Evolutionary conservation across 1,284 basidiomycete species (phyloP).

Genomic region (Apiotrichum porosum): DNA sequence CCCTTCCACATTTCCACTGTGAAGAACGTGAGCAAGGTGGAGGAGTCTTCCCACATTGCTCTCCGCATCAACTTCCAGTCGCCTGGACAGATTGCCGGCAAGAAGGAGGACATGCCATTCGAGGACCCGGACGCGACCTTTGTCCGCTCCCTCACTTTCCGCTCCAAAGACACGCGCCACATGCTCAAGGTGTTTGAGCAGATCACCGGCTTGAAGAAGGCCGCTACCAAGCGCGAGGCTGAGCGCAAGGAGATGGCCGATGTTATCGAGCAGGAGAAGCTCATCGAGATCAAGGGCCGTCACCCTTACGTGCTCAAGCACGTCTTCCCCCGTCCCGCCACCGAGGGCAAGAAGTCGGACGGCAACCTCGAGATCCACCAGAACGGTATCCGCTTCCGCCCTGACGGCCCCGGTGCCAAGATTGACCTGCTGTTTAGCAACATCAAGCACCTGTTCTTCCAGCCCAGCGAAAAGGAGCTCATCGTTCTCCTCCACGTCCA

Average conservation of each 20-base stretch:
- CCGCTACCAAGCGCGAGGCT: slow-evolving; percentile 92
- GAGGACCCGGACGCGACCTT: slow-evolving; percentile 97
- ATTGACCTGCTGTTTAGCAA: slow-evolving; percentile 95
- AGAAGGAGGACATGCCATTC: slow-evolving; percentile 99
- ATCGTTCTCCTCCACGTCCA: slow-evolving; percentile 93
- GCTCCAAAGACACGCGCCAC: slow-evolving; percentile 81
- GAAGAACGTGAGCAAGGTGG: slow-evolving; percentile 96
- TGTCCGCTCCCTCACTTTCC: slow-evolving; percentile 90
- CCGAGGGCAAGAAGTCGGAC: slow-evolving; percentile 53
- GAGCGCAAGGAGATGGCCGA: slow-evolving; percentile 98
- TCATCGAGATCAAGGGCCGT: slow-evolving; percentile 76
- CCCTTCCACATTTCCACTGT: slow-evolving; percentile 99
- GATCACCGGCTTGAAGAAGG: slow-evolving; percentile 93
- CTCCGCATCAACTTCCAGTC: slow-evolving; percentile 98
- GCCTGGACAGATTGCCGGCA: slow-evolving; percentile 93
- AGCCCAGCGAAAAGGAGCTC: slow-evolving; percentile 95
- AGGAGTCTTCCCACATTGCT: slow-evolving; percentile 92
- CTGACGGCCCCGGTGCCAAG: slow-evolving; percentile 69
- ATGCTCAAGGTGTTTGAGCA: slow-evolving; percentile 85
- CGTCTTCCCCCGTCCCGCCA: slow-evolving; percentile 85
- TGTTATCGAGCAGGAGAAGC: slow-evolving; percentile 88
- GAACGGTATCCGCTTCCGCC: slow-evolving; percentile 91
- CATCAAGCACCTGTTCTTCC: slow-evolving; percentile 98
- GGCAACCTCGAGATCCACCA: slow-evolving; percentile 97
- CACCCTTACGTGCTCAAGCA: slow-evolving; percentile 79